Evolutionary conservation across 1,139 yeast species (phyloP), one percentile per base, ranked within the genome.

Genomic region (Arxiozyma slooffiae): DNA sequence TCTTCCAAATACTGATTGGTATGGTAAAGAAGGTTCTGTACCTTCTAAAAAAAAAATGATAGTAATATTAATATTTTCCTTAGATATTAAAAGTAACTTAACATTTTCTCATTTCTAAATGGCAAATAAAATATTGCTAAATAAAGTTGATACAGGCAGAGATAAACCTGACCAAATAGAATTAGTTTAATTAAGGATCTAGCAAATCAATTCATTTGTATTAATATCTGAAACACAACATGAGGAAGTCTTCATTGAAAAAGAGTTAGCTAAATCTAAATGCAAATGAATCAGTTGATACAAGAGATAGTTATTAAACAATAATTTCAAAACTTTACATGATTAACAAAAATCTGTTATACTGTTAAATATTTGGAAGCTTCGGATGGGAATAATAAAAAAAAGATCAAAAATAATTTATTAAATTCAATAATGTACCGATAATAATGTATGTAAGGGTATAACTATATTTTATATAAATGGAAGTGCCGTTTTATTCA

Each of bases 41-140:
- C 30, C 44, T 18, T 16, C 7, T 8, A n/a, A 18, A 11, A 18
- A 11, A 11, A 17, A 36, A 11, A 22, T 16, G n/a, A 22, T 1
- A 18, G n/a, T 22, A 14, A 18, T 16, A 8, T 18, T 20, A 24
- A 40, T 21, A 17, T 17, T 22, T 18, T 8, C 17, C 11, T 16
- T 23, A 44, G 52, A 9, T 38, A 57, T 26, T 66, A n/a, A 64
- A 22, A 77, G 77, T 50, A 82, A 83, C 1, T 67, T 82, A 17
- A 85, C 95, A 0, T 85, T 95, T 0, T 96, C 97, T 0, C 90
- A 86, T 64, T 72, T 88, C 40, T 98, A 92, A 67, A 77, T 89
- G 63, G 97, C 97, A 0, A 98, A 92, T 66, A 79, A 80, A 8
- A 72, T 92, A 0, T 61, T 92, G 11, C 59, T 92, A 51, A 92